Evolutionary conservation across 768 basidiomycete species (phyloP).

Genomic region (Pulveroboletus sp.): DNA sequence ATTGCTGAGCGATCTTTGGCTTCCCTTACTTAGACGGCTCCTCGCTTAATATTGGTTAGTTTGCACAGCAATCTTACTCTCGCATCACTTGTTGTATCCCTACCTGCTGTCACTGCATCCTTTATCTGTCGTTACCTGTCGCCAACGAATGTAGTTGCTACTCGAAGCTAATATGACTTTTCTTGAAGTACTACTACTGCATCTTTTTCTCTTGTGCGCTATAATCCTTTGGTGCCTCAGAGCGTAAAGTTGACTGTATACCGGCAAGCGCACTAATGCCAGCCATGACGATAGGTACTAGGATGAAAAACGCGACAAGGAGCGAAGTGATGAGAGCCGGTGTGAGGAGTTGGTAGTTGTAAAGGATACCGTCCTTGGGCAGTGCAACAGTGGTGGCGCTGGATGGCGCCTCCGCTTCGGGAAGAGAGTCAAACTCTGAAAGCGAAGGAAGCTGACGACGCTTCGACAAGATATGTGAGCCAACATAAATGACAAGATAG

Average conservation of each 20-base stretch:
- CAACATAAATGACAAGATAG: slow-evolving; percentile 64
- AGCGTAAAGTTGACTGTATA: slow-evolving; percentile 65
- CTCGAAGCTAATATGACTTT: slow-evolving; percentile 11
- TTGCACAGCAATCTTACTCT: slow-evolving; percentile 7
- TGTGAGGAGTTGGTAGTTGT: slow-evolving; percentile 72
- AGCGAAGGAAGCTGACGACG: slow-evolving; percentile 38
- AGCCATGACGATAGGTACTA: slow-evolving; percentile 60
- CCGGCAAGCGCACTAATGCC: slow-evolving; percentile 65
- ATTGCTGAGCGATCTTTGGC: background rate
- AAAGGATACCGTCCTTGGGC: slow-evolving; percentile 56
- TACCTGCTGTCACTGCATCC: slow-evolving; percentile 25
- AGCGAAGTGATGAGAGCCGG: slow-evolving; percentile 66
- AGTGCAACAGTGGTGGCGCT: slow-evolving; percentile 32
- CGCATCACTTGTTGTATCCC: slow-evolving; percentile 27
- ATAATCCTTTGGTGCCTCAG: slow-evolving; percentile 61
- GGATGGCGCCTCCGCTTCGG: slow-evolving; percentile 13
- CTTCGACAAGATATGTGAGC: slow-evolving; percentile 39
- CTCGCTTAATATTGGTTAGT: slow-evolving; percentile 8
- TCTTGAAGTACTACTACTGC: slow-evolving; percentile 44
- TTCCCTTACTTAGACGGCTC: slow-evolving; percentile 10
- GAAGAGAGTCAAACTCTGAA: slow-evolving; percentile 27
- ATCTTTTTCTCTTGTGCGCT: slow-evolving; percentile 70
- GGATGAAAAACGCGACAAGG: slow-evolving; percentile 59
- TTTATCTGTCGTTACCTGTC: slow-evolving; percentile 20
- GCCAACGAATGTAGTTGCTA: slow-evolving; percentile 16